Conservation (phyloP, 495 filamentous ascomycete species). For the Daldinia decipiens region DNA sequence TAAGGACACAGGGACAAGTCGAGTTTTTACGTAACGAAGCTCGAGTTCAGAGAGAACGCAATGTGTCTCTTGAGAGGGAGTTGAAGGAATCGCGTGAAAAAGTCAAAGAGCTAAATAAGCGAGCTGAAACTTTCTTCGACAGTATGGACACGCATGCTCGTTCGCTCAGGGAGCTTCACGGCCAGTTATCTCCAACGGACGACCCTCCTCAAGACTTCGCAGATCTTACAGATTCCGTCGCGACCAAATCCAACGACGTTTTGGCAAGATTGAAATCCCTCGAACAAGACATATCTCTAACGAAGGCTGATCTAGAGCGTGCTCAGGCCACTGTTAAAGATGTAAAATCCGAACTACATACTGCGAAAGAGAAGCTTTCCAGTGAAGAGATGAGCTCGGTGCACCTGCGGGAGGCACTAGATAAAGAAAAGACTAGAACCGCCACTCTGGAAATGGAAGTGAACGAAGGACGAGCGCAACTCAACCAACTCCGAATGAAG, state of each 20-base stretch:
- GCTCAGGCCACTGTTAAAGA: conserved; percentile 49
- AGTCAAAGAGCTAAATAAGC: conserved; percentile 58
- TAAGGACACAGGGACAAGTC: conserved; percentile 65
- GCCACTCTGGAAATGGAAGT: conserved; percentile 70
- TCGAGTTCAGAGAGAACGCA: conserved; percentile 63
- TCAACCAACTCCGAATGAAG: conserved; percentile 70
- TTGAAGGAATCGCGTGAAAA: conserved; percentile 64
- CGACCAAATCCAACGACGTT: conserved; percentile 68
- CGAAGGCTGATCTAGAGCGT: conserved; percentile 58
- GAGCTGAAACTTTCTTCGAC: conserved; percentile 60
- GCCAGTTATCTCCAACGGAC: conserved; percentile 67
- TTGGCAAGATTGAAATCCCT: conserved; percentile 55
- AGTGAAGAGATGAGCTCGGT: conserved; percentile 53
- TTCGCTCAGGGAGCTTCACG: conserved; percentile 70
- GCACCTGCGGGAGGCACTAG: conserved; percentile 60
- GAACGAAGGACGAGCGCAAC: conserved; percentile 69
- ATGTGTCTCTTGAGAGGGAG: conserved; percentile 63
- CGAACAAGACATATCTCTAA: conserved; percentile 56
- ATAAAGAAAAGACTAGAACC: conserved; percentile 68
- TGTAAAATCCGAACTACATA: conserved; percentile 54
- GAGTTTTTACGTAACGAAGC: conserved; percentile 66
- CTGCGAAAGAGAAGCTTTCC: conserved; percentile 61
- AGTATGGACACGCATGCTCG: conserved; percentile 61
- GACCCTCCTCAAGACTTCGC: conserved; percentile 65
- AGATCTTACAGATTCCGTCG: conserved; percentile 70